A percentile compares a stretch with the other conserved stretches of the same genome.
These are phyloP conservation scores for Sanguinoderma infundibulare DNA, from an alignment of 1,284 basidiomycete species.

Conservation along the genomic window DNA sequence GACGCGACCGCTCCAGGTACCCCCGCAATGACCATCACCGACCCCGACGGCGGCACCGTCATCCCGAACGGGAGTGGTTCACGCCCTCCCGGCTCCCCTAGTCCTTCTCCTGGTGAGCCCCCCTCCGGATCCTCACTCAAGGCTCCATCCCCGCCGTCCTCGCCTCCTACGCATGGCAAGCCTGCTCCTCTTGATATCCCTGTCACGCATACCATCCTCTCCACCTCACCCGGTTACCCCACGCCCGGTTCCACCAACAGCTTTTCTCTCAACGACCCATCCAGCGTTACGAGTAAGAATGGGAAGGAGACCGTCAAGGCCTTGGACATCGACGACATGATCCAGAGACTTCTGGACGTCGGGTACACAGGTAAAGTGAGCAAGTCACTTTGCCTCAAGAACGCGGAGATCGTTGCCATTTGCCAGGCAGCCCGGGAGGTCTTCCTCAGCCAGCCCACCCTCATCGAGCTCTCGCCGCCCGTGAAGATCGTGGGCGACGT, in stretches of 20 bases:
- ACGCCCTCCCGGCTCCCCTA: constrained; percentile 46
- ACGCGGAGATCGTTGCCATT: constrained; percentile 93
- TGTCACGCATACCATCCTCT: constrained; percentile 72
- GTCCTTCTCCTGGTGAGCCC: constrained; percentile 35
- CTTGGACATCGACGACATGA: constrained; percentile 99
- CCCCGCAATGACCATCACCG: constrained; percentile 57
- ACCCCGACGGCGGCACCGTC: constrained; percentile 46
- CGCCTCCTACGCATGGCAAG: constrained; percentile 41
- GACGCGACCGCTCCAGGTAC: constrained; percentile 25
- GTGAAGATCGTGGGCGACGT: constrained; percentile 99
- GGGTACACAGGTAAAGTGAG: constrained; percentile 98
- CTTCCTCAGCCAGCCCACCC: constrained; percentile 95
- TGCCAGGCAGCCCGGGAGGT: constrained; percentile 98
- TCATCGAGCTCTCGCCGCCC: constrained; percentile 96
- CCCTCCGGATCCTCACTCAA: constrained; percentile 32
- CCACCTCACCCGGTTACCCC: constrained; percentile 55
- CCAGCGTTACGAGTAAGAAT: constrained; percentile 42
- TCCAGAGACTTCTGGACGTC: constrained; percentile 93
- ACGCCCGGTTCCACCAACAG: constrained; percentile 50
- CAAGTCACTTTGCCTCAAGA: constrained; percentile 96
- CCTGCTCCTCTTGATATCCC: constrained; percentile 77
- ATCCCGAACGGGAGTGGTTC: constrained; percentile 37
- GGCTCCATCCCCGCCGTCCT: constrained; percentile 33
- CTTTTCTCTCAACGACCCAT: constrained; percentile 43
- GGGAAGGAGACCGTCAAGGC: constrained; percentile 64